Conservation (phyloP, 2,329 filamentous ascomycete genomes). For the Hymenoscyphus repandus region DNA sequence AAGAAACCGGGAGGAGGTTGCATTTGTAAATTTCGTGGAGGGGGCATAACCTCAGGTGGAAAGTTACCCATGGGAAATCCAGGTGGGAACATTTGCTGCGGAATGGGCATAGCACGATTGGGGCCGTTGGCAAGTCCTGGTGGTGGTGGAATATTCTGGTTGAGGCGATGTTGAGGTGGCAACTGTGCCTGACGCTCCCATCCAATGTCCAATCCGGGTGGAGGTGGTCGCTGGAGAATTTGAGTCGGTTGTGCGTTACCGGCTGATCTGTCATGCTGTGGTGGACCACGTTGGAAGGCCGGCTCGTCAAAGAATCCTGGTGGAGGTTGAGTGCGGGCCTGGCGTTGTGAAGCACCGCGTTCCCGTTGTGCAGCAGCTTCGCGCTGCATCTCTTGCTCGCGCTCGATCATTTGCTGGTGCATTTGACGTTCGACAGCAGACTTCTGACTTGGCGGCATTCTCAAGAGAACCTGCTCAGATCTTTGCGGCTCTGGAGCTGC, state of each 20-base stretch:
- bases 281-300: conserved; percentile 22
- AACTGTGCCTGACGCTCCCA: conserved; percentile 28
- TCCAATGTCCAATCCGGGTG: conserved; percentile 54
- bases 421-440: conserved; percentile 19
- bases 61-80: conserved; percentile 50
- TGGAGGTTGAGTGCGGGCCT: conserved; percentile 29
- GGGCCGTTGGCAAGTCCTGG: conserved; percentile 46
- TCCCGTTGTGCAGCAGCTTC: conserved; percentile 21
- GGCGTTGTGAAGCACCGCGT: conserved; percentile 34
- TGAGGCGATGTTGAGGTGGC: conserved; percentile 37
- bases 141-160: conserved; percentile 55
- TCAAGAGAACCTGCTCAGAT: conserved; percentile 48
- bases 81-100: conserved; percentile 53
- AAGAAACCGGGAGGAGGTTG: conserved; percentile 46
- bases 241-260: conserved; percentile 50
- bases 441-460: conserved; percentile 32
- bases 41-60: conserved; percentile 42
- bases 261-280: conserved; percentile 24
- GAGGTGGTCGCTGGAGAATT: conserved; percentile 59
- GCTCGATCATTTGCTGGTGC: conserved; percentile 37
- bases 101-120: conserved; percentile 42
- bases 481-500: conserved; percentile 45
- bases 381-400: conserved; percentile 26
- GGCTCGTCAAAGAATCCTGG: conserved; percentile 31
- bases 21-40: conserved; percentile 38